Evolutionary conservation across 2,329 filamentous ascomycete genomes (phyloP).

Genomic region (Elsinoe perseae): DNA sequence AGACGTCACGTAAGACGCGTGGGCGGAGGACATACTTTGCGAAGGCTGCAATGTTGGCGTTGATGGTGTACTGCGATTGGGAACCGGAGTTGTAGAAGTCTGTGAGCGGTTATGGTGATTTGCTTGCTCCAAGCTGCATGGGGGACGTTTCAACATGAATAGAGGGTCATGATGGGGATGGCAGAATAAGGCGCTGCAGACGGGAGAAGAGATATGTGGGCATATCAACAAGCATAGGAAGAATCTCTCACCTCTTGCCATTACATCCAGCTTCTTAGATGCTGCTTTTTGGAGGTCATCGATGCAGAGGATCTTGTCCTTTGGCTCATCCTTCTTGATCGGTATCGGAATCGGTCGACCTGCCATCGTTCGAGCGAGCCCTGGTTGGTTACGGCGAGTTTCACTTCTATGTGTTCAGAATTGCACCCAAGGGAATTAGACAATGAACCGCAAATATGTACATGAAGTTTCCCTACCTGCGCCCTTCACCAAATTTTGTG

Average conservation of each 20-base stretch:
- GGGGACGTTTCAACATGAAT: not conserved
- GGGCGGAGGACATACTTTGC: constrained; percentile 21
- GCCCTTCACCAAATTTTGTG: too few relatives aligned
- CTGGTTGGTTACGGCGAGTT: too few relatives aligned
- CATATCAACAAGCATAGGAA: too few relatives aligned
- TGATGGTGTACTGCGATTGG: constrained; percentile 2
- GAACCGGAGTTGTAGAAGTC: constrained; percentile 15
- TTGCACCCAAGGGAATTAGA: too few relatives aligned
- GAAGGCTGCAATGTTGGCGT: constrained; percentile 6
- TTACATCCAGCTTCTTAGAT: not conserved
- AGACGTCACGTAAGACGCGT: constrained; percentile 34
- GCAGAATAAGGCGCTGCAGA: not conserved
- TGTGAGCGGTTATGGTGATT: too few relatives aligned
- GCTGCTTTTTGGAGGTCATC: constrained; percentile 7
- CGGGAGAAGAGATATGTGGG: not conserved
- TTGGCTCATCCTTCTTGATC: not conserved
- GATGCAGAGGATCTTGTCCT: constrained; percentile 12
- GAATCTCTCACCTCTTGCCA: constrained; percentile 5
- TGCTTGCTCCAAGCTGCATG: not conserved
- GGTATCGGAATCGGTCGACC: constrained; percentile 5
- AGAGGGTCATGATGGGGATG: not conserved
- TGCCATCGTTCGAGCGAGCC: too few relatives aligned
- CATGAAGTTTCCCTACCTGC: too few relatives aligned
- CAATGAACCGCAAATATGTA: too few relatives aligned
- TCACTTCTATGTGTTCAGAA: too few relatives aligned